phyloP scores from a whole-genome alignment of 2,329 filamentous ascomycete species.

The Uncinocarpus reesii region DNA sequence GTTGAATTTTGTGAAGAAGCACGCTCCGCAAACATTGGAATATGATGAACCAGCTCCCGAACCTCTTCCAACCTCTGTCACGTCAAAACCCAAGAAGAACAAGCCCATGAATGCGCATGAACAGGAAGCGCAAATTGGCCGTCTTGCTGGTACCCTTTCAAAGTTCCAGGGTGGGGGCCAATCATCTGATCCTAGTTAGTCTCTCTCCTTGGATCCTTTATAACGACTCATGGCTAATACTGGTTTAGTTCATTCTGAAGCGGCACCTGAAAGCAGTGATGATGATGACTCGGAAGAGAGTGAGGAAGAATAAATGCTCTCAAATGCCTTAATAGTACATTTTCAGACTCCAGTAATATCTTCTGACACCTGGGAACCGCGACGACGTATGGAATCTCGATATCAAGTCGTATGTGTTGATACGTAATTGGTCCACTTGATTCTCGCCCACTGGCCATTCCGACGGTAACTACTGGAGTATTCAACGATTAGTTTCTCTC shows the following conservation, averaged over 20 bases:
- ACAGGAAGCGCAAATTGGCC: slow-evolving; percentile 42
- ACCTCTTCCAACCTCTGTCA: slow-evolving; percentile 27
- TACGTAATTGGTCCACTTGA: neutral
- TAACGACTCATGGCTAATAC: slow-evolving; percentile 10
- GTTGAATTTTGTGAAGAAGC: slow-evolving; percentile 40
- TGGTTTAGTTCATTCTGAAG: slow-evolving; percentile 29
- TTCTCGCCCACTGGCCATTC: too few species aligned
- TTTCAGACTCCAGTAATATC: too few species aligned
- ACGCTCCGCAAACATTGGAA: slow-evolving; percentile 35
- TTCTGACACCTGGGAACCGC: too few species aligned
- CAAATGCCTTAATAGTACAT: too few species aligned
- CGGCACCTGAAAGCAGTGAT: slow-evolving; percentile 38
- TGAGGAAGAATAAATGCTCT: slow-evolving; percentile 40
- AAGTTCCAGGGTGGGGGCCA: slow-evolving; percentile 36
- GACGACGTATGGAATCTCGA: too few species aligned
- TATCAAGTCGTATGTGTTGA: neutral
- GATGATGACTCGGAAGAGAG: slow-evolving; percentile 42
- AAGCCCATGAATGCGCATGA: slow-evolving; percentile 45
- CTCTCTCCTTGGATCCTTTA: neutral
- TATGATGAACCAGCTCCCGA: slow-evolving; percentile 32
- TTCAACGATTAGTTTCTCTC: too few species aligned
- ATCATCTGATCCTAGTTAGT: slow-evolving; percentile 32
- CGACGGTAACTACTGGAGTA: too few species aligned
- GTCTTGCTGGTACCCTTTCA: slow-evolving; percentile 38
- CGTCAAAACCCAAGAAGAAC: slow-evolving; percentile 41